These are phyloP conservation scores for Lactarius sanguifluus DNA, from an alignment of 768 basidiomycete species.

Conservation along the genomic window DNA sequence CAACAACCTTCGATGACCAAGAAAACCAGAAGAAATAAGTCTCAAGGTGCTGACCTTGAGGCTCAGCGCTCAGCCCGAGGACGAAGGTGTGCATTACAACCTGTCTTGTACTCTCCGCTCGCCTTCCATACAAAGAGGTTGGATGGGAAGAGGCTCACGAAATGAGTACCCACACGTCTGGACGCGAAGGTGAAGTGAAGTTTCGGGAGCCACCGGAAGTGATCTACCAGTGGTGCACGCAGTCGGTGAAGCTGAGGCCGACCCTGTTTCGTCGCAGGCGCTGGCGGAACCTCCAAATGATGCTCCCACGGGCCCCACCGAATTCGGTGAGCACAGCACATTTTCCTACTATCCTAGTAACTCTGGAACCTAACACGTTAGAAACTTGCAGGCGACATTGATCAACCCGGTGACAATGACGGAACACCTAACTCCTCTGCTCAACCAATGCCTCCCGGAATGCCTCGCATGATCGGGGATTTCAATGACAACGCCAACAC, in stretches of 20 bases:
- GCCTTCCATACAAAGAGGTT: not conserved
- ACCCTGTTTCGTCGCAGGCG: not conserved
- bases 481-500: not conserved
- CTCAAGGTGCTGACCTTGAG: too few species aligned
- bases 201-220: not conserved
- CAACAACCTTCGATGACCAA: too few species aligned
- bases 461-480: constrained; percentile 2
- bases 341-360: not conserved
- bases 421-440: not conserved
- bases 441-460: not conserved
- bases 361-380: not conserved
- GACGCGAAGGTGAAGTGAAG: too few species aligned
- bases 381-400: not conserved
- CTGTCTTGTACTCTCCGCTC: not conserved
- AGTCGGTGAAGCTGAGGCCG: not conserved
- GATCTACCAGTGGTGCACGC: not conserved
- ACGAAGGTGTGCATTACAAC: not conserved
- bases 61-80: too few species aligned
- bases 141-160: not conserved
- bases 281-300: not conserved
- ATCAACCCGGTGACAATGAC: not conserved
- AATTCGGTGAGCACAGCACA: not conserved
- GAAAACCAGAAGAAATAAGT: too few species aligned
- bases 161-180: not conserved
- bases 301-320: not conserved